Base-by-base conservation (phyloP, 371 early-diverging fungal species). In the Cokeromyces recurvatus region DNA sequence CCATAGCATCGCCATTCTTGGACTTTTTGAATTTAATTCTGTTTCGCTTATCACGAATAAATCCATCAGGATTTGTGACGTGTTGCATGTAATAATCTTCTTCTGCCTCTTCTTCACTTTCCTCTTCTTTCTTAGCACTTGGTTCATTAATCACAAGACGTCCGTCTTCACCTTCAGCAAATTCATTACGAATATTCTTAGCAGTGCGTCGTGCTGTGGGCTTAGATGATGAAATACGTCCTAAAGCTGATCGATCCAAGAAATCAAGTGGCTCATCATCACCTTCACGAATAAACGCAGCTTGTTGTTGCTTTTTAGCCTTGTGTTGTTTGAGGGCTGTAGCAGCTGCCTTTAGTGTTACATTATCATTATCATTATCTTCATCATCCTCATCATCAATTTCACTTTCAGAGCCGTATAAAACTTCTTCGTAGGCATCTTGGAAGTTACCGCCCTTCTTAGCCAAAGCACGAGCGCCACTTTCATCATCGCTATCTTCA, bases 341-440 rank as follows among this genome's bases (percentile, higher is more conserved):
- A 38, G 56, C 69, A 24, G 51, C 62, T 16, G 51, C 47, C 59
- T 62, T 47, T 16, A 66, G 32, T 36, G 55, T 41, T 37, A 68
- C 79, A 2, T 65, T 74, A 11, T 79, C 82, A 23, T 72, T 78
- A 32, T 85, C 84, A 25, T 79, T 85, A 20, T 78, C 84, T 29
- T 29, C 76, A 12, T 81, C 82, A 32, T 86, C 84, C 24, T 80
- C 86, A 21, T 78, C 84, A 19, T 88, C 87, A 46, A 91, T 64
- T 57, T 95, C 96, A 66, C 91, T 90, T 56, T 95, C 96, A 55
- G 84, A 84, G 32, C 91, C 94, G 48, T 94, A 89, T 24, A 95
- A 51, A 3, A 89, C 91, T 55, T 92, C 90, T 57, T 94, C 95
- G 52, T 89, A 95, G 2, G 89, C 87, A 48, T 81, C 88, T 39